phyloP scores from a whole-genome alignment of 2,329 filamentous ascomycete species.

The Cadophora gregata region DNA sequence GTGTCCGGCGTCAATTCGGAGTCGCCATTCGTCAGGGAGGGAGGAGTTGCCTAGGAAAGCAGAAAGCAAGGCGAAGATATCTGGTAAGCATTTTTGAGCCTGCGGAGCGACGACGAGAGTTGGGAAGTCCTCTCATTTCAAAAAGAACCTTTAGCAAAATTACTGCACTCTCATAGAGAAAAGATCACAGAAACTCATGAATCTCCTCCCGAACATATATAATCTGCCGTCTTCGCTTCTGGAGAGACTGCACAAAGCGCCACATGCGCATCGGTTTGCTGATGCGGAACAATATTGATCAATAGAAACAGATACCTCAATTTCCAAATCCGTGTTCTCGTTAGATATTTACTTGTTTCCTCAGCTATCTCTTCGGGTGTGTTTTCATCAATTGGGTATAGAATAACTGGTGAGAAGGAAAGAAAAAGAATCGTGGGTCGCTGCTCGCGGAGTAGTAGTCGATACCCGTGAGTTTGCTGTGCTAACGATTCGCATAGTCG shows the following conservation, averaged over 20 bases:
- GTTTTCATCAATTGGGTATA: slow-evolving; percentile 16
- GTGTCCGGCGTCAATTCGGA: slow-evolving; percentile 20
- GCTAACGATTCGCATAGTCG: slow-evolving; percentile 31
- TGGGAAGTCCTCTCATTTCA: slow-evolving; percentile 18
- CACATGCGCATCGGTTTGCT: slow-evolving; percentile 22
- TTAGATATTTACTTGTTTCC: slow-evolving; percentile 11
- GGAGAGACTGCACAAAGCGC: slow-evolving; percentile 29
- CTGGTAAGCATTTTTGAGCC: slow-evolving; percentile 22
- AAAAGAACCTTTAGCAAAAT: neutral
- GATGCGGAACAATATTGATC: slow-evolving; percentile 18
- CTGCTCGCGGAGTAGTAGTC: slow-evolving; percentile 22
- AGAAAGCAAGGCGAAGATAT: slow-evolving; percentile 24
- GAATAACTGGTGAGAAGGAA: slow-evolving; percentile 23
- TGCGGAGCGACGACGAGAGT: slow-evolving; percentile 19
- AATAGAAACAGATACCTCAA: slow-evolving; percentile 30
- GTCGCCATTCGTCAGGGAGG: slow-evolving; percentile 26
- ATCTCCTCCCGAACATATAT: slow-evolving; percentile 30
- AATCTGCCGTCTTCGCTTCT: slow-evolving; percentile 27
- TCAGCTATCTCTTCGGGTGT: slow-evolving; percentile 7
- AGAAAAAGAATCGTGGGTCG: slow-evolving; percentile 25
- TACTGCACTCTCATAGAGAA: too few species aligned
- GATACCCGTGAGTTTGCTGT: slow-evolving; percentile 16
- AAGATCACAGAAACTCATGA: slow-evolving; percentile 21
- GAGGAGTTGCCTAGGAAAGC: slow-evolving; percentile 16
- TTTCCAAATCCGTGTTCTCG: slow-evolving; percentile 25